Evolutionary conservation across 139 green algal genomes (phyloP), one percentile per base, ranked within the genome.

Genomic region (Raphidocelis subcapitata): DNA sequence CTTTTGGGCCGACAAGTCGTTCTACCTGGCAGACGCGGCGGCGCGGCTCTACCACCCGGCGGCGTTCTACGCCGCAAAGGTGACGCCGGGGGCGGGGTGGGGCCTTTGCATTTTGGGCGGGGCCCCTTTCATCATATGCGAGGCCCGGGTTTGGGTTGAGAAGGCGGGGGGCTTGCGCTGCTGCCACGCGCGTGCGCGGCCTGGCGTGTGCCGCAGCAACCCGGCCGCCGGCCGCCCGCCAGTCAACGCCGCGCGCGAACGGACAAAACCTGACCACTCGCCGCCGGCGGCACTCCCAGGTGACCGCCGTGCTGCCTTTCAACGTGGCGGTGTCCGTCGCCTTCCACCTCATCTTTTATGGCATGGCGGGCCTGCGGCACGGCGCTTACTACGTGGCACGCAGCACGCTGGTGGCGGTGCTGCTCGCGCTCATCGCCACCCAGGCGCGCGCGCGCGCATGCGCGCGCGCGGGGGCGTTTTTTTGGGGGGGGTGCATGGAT

Each of bases 291-390:
- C n/a, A n/a, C n/a, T n/a, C n/a, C 8, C 41, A 49, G 41, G 41
- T 49, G 41, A 64, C 49, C 0, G 46, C 62, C 24, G 52, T 49
- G 32, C 46, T 77, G 61, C 62, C 70, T 1, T 77, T 77, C 62
- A 77, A 77, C 70, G 57, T 77, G 41, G 36, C 62, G 28, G 24
- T 70, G 5, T 44, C 70, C 18, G 21, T 77, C 12, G 60, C 62
- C 60, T 77, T 77, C 70, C 61, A 77, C 33, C 21, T 77, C 18
- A 37, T 77, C n/a, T 70, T 64, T n/a, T 89, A 89, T 55, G 84
- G 84, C 46, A 81, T 89, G 79, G 66, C 73, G 1, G 84, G 84
- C 16, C 69, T 85, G 67, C 79, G 79, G 0, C 61, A 74, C 23
- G 62, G 60, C 5, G 57, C 64, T 32, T 20, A 62, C 28, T 37